phyloP scores from a whole-genome alignment of 129 eudicot genomes.

The Saussurea involucrata region DNA sequence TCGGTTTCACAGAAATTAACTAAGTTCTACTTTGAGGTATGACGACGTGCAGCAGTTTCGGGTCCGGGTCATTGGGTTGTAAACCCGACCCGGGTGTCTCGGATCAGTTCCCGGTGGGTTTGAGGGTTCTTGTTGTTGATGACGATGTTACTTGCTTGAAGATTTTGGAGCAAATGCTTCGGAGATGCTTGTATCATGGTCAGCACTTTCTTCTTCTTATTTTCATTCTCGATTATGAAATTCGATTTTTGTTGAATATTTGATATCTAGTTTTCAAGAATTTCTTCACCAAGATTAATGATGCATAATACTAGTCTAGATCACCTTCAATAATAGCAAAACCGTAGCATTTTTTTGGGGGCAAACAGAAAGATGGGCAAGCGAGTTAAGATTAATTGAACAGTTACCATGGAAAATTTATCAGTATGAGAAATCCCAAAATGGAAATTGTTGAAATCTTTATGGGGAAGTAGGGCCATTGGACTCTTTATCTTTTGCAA shows the following conservation, averaged over 20 bases:
- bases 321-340: background rate
- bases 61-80: constrained; percentile 26
- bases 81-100: constrained; percentile 29
- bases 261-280: background rate
- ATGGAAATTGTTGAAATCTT: background rate
- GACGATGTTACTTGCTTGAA: constrained; percentile 64
- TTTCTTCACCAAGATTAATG: background rate
- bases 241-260: background rate
- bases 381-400: background rate
- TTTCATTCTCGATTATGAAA: too few species aligned
- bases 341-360: background rate
- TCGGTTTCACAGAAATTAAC: background rate
- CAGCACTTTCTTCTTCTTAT: background rate
- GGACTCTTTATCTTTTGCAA: background rate
- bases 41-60: constrained; percentile 28
- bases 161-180: constrained; percentile 65
- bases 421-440: background rate
- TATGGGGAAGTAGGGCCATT: background rate
- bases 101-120: constrained; percentile 66
- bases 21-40: background rate
- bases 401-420: background rate
- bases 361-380: background rate
- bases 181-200: constrained; percentile 66
- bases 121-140: constrained; percentile 80
- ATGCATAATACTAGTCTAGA: background rate